Conservation (phyloP, 352 stramenopile species). For the Vaucheria bursata region DNA sequence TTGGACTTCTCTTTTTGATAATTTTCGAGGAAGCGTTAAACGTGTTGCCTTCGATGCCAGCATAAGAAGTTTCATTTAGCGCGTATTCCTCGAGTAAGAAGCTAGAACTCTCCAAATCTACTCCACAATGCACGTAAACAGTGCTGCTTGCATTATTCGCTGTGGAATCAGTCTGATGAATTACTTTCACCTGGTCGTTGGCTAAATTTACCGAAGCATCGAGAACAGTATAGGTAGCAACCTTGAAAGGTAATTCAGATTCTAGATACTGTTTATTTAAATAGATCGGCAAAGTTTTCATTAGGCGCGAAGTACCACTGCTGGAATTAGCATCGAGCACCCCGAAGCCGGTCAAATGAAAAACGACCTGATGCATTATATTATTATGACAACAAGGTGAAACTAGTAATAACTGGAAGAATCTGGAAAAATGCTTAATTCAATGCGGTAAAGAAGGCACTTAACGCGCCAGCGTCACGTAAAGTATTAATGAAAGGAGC, state of each 20-base stretch:
- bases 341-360: conserved; percentile 39
- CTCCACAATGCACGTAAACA: conserved; percentile 37
- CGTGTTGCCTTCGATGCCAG: conserved; percentile 17
- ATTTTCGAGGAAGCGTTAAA: conserved; percentile 4
- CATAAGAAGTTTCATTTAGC: conserved; percentile 33
- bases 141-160: background rate
- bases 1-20: conserved; percentile 10
- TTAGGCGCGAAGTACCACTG: conserved; percentile 33
- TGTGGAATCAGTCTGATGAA: conserved; percentile 7
- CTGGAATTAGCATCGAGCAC: conserved; percentile 30
- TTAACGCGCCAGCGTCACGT: background rate
- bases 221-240: conserved; percentile 18
- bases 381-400: no score
- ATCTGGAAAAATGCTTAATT: background rate
- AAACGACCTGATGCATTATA: conserved; percentile 9
- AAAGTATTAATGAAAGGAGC: no score
- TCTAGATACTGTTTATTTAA: background rate
- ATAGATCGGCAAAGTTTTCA: conserved; percentile 7
- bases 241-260: background rate
- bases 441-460: background rate
- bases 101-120: background rate
- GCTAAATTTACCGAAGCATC: conserved; percentile 32
- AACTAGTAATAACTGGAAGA: background rate
- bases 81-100: conserved; percentile 28
- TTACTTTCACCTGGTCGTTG: conserved; percentile 19